A percentile compares a stretch with the other conserved stretches of the same genome.
Conservation (phyloP, 148 eudicot species). For the Spergularia marina region DNA sequence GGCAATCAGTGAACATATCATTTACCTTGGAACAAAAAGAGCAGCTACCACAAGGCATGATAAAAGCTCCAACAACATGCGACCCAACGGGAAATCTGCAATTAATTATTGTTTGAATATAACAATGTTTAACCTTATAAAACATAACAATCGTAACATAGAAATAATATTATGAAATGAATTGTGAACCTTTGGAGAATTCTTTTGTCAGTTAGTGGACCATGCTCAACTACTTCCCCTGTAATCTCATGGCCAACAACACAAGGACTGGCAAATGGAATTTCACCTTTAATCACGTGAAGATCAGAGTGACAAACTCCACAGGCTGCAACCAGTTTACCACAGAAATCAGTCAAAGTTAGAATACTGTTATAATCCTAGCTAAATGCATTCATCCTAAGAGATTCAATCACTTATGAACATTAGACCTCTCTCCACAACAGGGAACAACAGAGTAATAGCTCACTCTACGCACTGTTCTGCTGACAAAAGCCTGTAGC, state of each 20-base stretch:
- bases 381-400: neutral
- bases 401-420: neutral
- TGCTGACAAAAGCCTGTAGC: no score
- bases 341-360: conserved; percentile 21
- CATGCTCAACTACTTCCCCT: conserved; percentile 96
- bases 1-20: conserved; percentile 5
- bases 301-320: conserved; percentile 99
- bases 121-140: neutral
- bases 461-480: no score
- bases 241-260: conserved; percentile 96
- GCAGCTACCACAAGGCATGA: conserved; percentile 99
- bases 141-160: neutral
- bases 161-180: neutral
- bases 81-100: conserved; percentile 86
- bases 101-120: conserved; percentile 19
- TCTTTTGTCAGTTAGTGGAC: conserved; percentile 70
- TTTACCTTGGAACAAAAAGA: conserved; percentile 80
- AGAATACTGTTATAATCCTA: neutral
- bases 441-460: neutral
- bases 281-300: conserved; percentile 94
- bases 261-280: conserved; percentile 94
- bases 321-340: conserved; percentile 64
- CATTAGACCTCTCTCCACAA: neutral
- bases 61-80: conserved; percentile 94
- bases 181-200: conserved; percentile 60